Base-by-base conservation (phyloP, 148 eudicot species). In the Rhododendron mucronatum region DNA sequence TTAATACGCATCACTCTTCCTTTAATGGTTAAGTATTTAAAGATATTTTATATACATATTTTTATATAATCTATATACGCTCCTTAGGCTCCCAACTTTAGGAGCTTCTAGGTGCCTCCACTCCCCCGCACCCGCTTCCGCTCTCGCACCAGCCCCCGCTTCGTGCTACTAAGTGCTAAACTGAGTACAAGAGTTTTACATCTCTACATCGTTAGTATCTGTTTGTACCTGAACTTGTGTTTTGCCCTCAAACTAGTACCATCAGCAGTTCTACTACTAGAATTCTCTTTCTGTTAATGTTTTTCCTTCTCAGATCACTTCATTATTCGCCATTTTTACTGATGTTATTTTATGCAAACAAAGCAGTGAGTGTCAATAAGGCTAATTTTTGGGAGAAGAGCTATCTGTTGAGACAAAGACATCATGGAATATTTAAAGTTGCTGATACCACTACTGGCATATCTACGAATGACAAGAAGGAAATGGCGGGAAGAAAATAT, bases 301-400 rank as follows among this genome's bases (percentile, higher is more conserved):
- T 47, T 47, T 7, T 47, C 12, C 50, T 47, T 47, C 50, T 47
- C 12, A 47, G 50, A 47, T 10, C 50, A 47, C 50, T 47, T 47
- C 50, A 1, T 16, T 55, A 30, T 51, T 50, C 80, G 12, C 82
- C 63, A 28, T 59, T 16, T 83, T 33, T 90, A 86, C 95, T 94
- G 99, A 84, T 96, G 91, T 96, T 95, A 88, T 96, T 96, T 84
- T 91, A 92, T 92, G 96, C 93, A 59, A 96, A 96, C 87, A 91
- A 90, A 88, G 85, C 87, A 84, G 93, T 94, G 85, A 90, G 93
- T 83, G 86, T 95, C 65, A 91, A 89, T 76, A 96, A 95, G 87
- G 92, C 99, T 87, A 94, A 93, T 83, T 96, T 95, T 82, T 96
- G 79, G 44, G 44, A 39, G 44, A 39, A 39, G 44, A 39, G 6